Evolutionary conservation across 441 rosid species (phyloP).

Genomic region (Eugenia klotzschiana): DNA sequence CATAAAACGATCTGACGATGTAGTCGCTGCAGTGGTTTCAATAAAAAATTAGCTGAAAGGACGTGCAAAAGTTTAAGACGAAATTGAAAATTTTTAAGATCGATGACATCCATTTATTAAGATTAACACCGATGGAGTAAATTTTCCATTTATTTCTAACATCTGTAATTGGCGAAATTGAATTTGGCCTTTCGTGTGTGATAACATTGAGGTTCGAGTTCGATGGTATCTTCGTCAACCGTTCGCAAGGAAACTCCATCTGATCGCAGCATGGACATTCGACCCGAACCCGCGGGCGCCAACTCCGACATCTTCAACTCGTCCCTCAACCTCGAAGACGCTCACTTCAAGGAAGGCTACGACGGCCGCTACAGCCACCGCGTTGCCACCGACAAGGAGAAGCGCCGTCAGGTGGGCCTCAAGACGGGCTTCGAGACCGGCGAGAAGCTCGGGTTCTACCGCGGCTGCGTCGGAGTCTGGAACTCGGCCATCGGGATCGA

Average conservation of each 20-base stretch:
- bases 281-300: neutral
- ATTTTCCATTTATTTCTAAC: too few relatives aligned
- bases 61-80: too few relatives aligned
- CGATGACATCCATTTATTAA: too few relatives aligned
- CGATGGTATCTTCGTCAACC: neutral
- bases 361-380: conserved; percentile 51
- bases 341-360: conserved; percentile 56
- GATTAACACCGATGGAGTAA: too few relatives aligned
- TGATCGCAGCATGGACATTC: neutral
- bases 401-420: conserved; percentile 47
- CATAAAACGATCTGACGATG: too few relatives aligned
- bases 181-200: neutral
- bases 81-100: too few relatives aligned
- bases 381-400: conserved; percentile 37
- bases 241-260: neutral
- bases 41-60: too few relatives aligned
- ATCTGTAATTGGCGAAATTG: too few relatives aligned
- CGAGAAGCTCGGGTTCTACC: conserved; percentile 74
- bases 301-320: conserved; percentile 38
- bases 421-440: conserved; percentile 68
- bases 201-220: neutral
- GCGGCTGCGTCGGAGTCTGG: conserved; percentile 63
- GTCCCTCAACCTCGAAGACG: conserved; percentile 47
- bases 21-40: too few relatives aligned
- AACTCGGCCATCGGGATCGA: conserved; percentile 36